Percentiles rank a stretch among this genome's conserved stretches.
phyloP scores from a whole-genome alignment of 2,329 filamentous ascomycete genomes.

The Neonectria faginata region DNA sequence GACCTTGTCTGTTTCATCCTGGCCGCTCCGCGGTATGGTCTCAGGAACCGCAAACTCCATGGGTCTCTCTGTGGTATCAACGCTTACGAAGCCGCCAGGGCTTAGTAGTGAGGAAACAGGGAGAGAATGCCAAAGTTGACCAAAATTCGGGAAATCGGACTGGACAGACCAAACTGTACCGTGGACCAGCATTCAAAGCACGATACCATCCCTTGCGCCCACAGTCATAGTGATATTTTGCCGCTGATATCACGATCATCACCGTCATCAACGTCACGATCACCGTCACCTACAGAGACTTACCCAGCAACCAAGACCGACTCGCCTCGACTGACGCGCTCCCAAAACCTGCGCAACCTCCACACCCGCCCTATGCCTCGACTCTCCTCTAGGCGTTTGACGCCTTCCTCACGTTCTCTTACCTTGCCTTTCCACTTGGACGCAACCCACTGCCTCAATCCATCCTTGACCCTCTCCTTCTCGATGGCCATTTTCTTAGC shows the following conservation, averaged over 20 bases:
- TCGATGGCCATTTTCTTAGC: slow-evolving; percentile 72
- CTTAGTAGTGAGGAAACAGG: neutral
- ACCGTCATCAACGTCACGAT: slow-evolving; percentile 5
- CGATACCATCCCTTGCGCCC: slow-evolving; percentile 4
- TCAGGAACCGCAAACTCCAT: neutral
- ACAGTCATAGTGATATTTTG: neutral
- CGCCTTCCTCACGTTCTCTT: slow-evolving; percentile 60
- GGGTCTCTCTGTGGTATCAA: neutral
- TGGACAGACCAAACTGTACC: neutral
- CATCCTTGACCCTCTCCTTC: slow-evolving; percentile 75
- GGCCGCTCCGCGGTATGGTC: slow-evolving; percentile 3
- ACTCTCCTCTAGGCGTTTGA: slow-evolving; percentile 62
- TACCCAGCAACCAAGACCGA: slow-evolving; percentile 29
- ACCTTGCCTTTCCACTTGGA: slow-evolving; percentile 67
- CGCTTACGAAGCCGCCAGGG: slow-evolving; percentile 7
- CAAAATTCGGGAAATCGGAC: neutral
- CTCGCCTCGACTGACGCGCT: slow-evolving; percentile 64
- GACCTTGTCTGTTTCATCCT: slow-evolving; percentile 8
- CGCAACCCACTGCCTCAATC: slow-evolving; percentile 73
- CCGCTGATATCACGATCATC: slow-evolving; percentile 2
- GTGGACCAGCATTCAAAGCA: neutral
- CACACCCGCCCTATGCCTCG: slow-evolving; percentile 68
- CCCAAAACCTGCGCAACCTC: slow-evolving; percentile 74
- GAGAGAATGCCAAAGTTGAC: neutral
- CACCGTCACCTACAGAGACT: slow-evolving; percentile 26